Evolutionary conservation across 495 filamentous ascomycete genomes (phyloP).

Genomic region (Thozetella sp.): DNA sequence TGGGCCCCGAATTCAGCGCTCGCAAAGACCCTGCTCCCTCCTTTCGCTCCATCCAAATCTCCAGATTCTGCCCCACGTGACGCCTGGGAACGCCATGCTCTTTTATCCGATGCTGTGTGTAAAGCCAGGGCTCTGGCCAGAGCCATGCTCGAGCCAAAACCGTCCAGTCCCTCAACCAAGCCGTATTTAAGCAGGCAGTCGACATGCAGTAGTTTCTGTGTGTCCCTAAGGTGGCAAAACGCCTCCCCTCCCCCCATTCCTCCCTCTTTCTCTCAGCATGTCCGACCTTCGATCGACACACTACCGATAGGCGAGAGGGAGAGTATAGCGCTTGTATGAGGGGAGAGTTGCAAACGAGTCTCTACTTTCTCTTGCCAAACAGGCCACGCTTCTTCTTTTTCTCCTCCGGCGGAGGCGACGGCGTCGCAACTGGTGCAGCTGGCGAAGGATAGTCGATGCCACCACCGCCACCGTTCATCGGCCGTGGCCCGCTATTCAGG

Average conservation of each 20-base stretch:
- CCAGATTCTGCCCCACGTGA: not conserved
- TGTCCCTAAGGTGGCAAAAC: no score
- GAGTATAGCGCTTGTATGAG: no score
- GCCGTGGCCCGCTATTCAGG: slow-evolving; percentile 23
- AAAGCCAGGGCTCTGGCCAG: not conserved
- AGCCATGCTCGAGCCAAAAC: not conserved
- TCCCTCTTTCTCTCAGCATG: no score
- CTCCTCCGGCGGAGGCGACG: not conserved
- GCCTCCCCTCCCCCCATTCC: no score
- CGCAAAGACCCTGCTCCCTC: not conserved
- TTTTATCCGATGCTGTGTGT: not conserved
- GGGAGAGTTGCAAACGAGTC: no score
- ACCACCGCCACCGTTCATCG: slow-evolving; percentile 17
- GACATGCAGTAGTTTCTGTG: no score
- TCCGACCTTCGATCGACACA: no score
- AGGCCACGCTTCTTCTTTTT: slow-evolving; percentile 2
- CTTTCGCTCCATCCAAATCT: not conserved
- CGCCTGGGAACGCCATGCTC: not conserved
- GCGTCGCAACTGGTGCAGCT: slow-evolving; percentile 8
- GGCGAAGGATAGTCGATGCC: slow-evolving; percentile 12
- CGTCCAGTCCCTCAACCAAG: not conserved
- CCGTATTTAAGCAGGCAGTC: no score
- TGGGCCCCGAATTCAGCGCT: not conserved
- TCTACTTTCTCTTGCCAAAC: slow-evolving; percentile 3
- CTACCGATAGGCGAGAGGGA: no score